Evolutionary conservation across 2,329 filamentous ascomycete genomes (phyloP).

Genomic region (Colletotrichum sp.): DNA sequence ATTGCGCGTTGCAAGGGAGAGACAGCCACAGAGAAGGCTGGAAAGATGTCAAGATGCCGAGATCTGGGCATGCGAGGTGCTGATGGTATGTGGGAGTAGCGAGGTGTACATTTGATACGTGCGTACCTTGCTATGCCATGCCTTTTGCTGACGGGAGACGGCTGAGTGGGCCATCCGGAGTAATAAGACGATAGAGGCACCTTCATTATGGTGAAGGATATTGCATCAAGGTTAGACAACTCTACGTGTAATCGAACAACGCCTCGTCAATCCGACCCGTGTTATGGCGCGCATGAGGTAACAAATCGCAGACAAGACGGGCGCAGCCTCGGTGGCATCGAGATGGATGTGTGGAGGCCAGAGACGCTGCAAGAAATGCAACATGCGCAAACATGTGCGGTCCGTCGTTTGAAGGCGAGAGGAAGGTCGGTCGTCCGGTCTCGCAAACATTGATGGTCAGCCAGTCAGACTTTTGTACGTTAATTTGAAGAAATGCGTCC

Average conservation of each 20-base stretch:
- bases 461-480: background rate
- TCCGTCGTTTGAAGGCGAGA: background rate
- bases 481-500: slow-evolving; percentile 15
- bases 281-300: background rate
- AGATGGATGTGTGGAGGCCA: background rate
- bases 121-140: background rate
- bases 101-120: background rate
- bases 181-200: background rate
- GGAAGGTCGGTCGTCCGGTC: background rate
- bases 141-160: background rate
- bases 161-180: background rate
- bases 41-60: background rate
- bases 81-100: background rate
- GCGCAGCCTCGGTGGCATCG: background rate
- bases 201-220: slow-evolving; percentile 3
- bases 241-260: background rate
- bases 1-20: background rate
- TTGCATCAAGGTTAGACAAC: background rate
- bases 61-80: background rate
- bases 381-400: background rate
- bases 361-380: background rate
- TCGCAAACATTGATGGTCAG: slow-evolving; percentile 9
- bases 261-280: background rate
- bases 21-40: background rate
- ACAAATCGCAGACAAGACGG: background rate